Base-by-base conservation (phyloP, 768 basidiomycete genomes). In the Galerina sulciceps region DNA sequence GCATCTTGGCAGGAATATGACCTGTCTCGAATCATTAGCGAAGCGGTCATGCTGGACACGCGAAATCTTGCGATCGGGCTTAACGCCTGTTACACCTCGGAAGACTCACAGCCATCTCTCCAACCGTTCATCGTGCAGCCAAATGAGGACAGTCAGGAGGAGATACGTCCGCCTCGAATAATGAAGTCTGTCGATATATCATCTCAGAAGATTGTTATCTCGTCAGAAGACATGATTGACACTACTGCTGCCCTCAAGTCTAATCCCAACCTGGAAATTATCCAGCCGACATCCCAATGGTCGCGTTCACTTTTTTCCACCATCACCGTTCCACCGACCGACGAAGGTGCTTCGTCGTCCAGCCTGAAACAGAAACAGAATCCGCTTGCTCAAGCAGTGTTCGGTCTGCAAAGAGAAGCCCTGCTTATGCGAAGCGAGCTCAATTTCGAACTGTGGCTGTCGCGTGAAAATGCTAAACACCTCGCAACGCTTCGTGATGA, bases 371-470 rank as follows among this genome's bases (percentile, higher is more conserved):
- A 64, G n/a, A 61, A 40, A 57, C 66, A 49, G 17, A 71, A 82
- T 15, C 79, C 85, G 10, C 78, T 86, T n/a, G 77, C 78, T n/a
- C 82, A 86, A 55, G 87, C 85, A 9, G 85, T 94, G 23, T 82
- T 87, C 11, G 80, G 76, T 4, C 75, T 95, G 57, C 93, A 95
- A 70, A 80, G 89, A 44, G 91, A 94, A 66, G 80, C 90, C 1
- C 71, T 93, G 2, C 71, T 93, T 31, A 76, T 94, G 26, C 80
- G 89, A 48, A 92, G 86, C 68, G 91, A 94, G 61, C 83, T 94
- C 42, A 92, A 93, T 68, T 92, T 94, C 60, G 90, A 94, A 74
- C 77, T 88, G 22, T 95, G 92, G 90, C 75, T 90, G 42, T 87
- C 90, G 56, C 80, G 90, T 62, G 88, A 93, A 72, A 92, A 93